Evolutionary conservation across 2,329 filamentous ascomycete genomes (phyloP).

Genomic region (Hymenotorrendiella dingleyae): DNA sequence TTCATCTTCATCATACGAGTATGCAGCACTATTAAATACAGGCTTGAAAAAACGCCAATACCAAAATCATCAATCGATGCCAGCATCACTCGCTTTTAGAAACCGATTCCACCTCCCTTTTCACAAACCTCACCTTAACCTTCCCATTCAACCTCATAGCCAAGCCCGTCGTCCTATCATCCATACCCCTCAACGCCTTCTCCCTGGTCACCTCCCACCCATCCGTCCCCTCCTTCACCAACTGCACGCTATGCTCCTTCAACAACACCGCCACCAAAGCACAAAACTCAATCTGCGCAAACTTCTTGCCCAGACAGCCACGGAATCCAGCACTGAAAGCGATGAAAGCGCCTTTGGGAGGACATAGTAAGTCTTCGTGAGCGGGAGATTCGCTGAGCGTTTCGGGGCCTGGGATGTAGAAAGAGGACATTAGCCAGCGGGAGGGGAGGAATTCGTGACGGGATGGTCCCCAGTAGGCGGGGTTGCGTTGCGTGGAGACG

Average conservation of each 20-base stretch:
- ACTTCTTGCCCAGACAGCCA: constrained; percentile 33
- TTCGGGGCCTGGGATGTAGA: constrained; percentile 11
- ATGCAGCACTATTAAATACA: too few relatives aligned
- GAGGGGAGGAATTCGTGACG: constrained; percentile 9
- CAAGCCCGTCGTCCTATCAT: constrained; percentile 10
- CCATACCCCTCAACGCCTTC: constrained; percentile 10
- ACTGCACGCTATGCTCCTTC: constrained; percentile 14
- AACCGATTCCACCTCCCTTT: constrained; percentile 15
- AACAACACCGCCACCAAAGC: constrained; percentile 23
- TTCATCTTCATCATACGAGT: too few relatives aligned
- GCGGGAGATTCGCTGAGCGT: constrained; percentile 10
- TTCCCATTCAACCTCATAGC: constrained; percentile 16
- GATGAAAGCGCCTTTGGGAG: constrained; percentile 28
- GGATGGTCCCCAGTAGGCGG: constrained; percentile 11
- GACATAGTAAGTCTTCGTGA: constrained; percentile 11
- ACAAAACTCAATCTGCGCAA: constrained; percentile 31
- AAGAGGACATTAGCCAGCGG: constrained; percentile 16
- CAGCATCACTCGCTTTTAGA: constrained; percentile 1
- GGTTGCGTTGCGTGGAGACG: constrained; percentile 11
- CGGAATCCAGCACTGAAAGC: constrained; percentile 29
- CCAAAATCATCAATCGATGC: too few relatives aligned
- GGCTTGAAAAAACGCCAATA: too few relatives aligned
- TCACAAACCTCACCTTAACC: constrained; percentile 20
- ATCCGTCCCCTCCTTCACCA: constrained; percentile 11
- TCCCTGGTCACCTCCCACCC: constrained; percentile 12